Base-by-base conservation (phyloP, 75 land plant genomes). In the Cunninghamia lanceolata region DNA sequence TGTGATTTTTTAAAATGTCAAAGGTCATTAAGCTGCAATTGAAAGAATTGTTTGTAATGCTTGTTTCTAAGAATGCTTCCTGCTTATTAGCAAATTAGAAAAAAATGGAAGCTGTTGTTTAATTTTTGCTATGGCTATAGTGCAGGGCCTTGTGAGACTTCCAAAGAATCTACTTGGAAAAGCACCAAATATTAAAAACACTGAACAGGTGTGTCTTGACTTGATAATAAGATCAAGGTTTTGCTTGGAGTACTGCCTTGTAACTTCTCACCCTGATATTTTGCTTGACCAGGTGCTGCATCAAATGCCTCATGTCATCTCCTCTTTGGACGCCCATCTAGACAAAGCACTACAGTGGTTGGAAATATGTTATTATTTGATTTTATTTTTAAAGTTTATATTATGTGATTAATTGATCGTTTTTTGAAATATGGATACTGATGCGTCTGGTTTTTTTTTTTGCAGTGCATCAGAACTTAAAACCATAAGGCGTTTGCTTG, bases 291-390 rank as follows among this genome's bases (percentile, higher is more conserved):
- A 95, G 97, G 86, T 92, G 9, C 84, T 95, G 83, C 92, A 93
- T 86, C 94, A 95, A 84, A 88, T 95, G 90, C 97, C 97, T 82
- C 86, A 83, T n/a, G 92, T 94, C 56, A 93, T 95, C 81, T 92
- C 95, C 80, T 89, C 94, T 7, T 86, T 95, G 82, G 97, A 95
- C 89, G 95, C 94, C 8, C 89, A 95, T 86, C 85, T 93, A 83
- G 97, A 95, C 25, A 90, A 68, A 77, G 91, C 94, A 38, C 83
- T 93, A 38, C 91, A 92, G 75, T 90, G 95, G 97, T 95, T 47
- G 47, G 84, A 34, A 50, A 54, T 80, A 21, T 53, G 8, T 54
- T 53, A 52, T 21, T 52, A 8, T 34, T 8, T 50, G 3, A 4
- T 83, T 53, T 15, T 11, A 25, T n/a, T n/a, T n/a, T n/a, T n/a